Conservation (phyloP, 345 rosid genomes). For the rapeseed (Brassica napus) region DNA sequence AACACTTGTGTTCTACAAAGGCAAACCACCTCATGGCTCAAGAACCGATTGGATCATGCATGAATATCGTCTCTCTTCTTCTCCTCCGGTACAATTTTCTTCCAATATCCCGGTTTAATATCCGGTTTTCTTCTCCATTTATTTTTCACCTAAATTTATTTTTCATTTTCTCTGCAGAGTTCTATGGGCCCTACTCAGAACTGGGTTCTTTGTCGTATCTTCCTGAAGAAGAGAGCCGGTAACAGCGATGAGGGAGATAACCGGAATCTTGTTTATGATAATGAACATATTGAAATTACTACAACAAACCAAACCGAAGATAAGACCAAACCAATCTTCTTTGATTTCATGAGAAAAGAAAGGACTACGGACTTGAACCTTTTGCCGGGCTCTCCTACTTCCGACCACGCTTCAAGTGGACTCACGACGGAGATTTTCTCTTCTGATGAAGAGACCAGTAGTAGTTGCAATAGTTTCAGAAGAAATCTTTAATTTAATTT, state of each 20-base stretch:
- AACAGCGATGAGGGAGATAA: constrained; percentile 37
- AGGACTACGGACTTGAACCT: constrained; percentile 61
- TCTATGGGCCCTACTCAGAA: constrained; percentile 51
- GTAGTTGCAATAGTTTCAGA: constrained; percentile 68
- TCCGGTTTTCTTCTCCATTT: not conserved
- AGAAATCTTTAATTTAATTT: constrained; percentile 57
- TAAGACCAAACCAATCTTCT: constrained; percentile 51
- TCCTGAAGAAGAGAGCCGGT: constrained; percentile 73
- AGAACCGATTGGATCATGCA: constrained; percentile 99
- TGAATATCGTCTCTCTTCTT: constrained; percentile 71
- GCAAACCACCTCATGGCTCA: constrained; percentile 80
- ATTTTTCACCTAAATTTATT: constrained; percentile 1
- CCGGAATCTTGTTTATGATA: constrained; percentile 38
- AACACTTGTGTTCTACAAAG: constrained; percentile 92
- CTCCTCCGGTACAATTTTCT: constrained; percentile 33
- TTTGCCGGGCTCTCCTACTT: constrained; percentile 57
- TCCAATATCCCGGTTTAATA: not conserved
- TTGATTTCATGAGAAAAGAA: constrained; percentile 71
- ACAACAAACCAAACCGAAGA: constrained; percentile 24
- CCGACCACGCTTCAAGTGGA: constrained; percentile 73
- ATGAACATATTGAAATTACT: constrained; percentile 27
- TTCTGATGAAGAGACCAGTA: constrained; percentile 67
- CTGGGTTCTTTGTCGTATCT: constrained; percentile 95
- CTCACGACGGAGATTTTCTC: constrained; percentile 64
- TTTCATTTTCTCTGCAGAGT: not conserved